A percentile compares a stretch with the other conserved stretches of the same genome.
Evolutionary conservation across 768 basidiomycete species (phyloP).

Genomic region (Boletus huronensis): DNA sequence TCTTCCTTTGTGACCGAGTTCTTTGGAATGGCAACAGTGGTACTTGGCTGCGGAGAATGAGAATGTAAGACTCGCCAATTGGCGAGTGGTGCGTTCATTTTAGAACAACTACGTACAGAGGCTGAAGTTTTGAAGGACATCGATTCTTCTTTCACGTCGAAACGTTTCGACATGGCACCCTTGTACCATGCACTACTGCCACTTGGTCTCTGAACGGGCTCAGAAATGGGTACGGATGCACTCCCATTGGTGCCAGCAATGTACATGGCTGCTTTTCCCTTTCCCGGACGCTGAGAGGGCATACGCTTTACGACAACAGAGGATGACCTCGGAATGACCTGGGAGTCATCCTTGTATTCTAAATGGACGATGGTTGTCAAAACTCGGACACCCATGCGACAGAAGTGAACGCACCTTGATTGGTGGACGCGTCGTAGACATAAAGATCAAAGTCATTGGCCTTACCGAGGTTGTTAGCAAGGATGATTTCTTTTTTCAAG

Average conservation of each 20-base stretch:
- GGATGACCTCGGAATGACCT: constrained; percentile 90
- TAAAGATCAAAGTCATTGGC: constrained; percentile 96
- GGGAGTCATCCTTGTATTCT: constrained; percentile 92
- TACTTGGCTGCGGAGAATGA: constrained; percentile 34
- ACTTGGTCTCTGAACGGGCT: constrained; percentile 40
- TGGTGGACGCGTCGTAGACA: constrained; percentile 77
- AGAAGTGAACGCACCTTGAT: constrained; percentile 67
- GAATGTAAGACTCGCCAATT: constrained; percentile 25
- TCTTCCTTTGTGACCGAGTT: constrained; percentile 57
- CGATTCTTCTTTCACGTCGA: constrained; percentile 78
- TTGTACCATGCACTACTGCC: constrained; percentile 55
- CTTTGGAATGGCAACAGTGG: constrained; percentile 34
- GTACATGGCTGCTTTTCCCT: constrained; percentile 79
- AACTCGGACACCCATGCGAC: neutral
- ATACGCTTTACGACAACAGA: constrained; percentile 91
- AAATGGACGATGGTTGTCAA: constrained; percentile 3
- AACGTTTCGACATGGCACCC: constrained; percentile 82
- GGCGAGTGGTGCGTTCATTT: constrained; percentile 18
- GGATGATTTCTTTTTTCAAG: constrained; percentile 96
- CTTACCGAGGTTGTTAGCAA: constrained; percentile 94
- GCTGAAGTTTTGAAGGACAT: constrained; percentile 22
- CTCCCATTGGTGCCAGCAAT: constrained; percentile 46
- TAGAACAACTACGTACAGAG: constrained; percentile 34
- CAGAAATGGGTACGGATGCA: constrained; percentile 45
- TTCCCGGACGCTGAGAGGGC: constrained; percentile 76